Evolutionary conservation across 1,139 yeast species (phyloP).

Genomic region (Pneumocystis jirovecii): DNA sequence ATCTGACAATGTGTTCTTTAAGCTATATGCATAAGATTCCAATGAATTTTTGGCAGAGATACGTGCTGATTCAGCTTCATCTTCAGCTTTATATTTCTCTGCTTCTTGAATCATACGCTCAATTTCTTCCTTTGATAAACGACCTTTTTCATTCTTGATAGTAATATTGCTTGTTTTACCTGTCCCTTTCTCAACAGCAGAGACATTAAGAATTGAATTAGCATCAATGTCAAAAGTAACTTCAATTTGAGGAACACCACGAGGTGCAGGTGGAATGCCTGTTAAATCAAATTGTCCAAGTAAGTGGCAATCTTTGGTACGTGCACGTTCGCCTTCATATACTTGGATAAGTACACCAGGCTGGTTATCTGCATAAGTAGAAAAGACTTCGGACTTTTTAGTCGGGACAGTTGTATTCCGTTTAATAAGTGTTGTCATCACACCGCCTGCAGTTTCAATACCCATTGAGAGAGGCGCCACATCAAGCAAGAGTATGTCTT

Average conservation of each 20-base stretch:
- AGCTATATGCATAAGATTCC: constrained; percentile 81
- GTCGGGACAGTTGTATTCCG: constrained; percentile 90
- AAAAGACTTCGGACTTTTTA: constrained; percentile 80
- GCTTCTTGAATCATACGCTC: constrained; percentile 93
- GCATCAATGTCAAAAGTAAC: constrained; percentile 87
- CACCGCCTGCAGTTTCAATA: constrained; percentile 93
- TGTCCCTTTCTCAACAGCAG: constrained; percentile 85
- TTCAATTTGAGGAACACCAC: constrained; percentile 92
- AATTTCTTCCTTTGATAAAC: constrained; percentile 85
- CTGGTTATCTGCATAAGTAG: constrained; percentile 86
- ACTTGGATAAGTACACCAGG: constrained; percentile 89
- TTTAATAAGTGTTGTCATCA: constrained; percentile 79
- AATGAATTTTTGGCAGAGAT: constrained; percentile 71
- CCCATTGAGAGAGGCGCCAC: constrained; percentile 82
- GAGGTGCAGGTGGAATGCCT: constrained; percentile 91
- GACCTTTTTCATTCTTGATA: constrained; percentile 88
- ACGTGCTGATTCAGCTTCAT: constrained; percentile 68
- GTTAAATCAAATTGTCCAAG: constrained; percentile 85
- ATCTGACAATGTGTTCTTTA: constrained; percentile 70
- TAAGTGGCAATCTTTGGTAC: constrained; percentile 84
- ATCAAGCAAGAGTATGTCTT: constrained; percentile 73
- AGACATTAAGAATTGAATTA: constrained; percentile 83
- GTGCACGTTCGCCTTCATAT: constrained; percentile 87
- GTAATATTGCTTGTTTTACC: constrained; percentile 70
- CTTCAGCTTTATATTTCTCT: constrained; percentile 71